Evolutionary conservation across 2,329 filamentous ascomycete genomes (phyloP), one percentile per base, ranked within the genome.

Genomic region (Teratosphaeria epicoccoides): DNA sequence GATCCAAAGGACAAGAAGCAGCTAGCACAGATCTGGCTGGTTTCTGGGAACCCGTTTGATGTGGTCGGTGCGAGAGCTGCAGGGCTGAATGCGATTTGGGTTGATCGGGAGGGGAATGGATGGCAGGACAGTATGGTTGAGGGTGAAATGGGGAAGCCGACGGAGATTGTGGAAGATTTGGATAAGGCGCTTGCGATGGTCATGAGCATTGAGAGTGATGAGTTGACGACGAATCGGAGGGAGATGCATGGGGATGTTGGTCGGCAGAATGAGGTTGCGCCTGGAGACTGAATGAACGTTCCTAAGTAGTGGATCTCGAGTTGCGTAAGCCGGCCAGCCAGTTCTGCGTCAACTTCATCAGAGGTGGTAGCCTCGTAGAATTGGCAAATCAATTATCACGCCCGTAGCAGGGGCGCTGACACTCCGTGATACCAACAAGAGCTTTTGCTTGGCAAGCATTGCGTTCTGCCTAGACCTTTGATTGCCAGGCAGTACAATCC

Each of bases 21-120:
- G 17, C 70, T 74, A 56, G 68, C 64, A 1, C 70, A 76, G 24
- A 73, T 88, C 12, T 88, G 84, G 83, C 67, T 89, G 6, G 75
- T 90, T 5, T 85, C 78, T 57, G 79, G 80, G 1, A 89, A 89
- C 63, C 81, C 85, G 2, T 89, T 89, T 63, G 85, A 89, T 63
- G 71, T 85, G 14, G 76, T 82, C 0, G 85, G 86, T 0, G 82
- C 84, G 0, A 74, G 73, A 54, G 73, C 73, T 1, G 73, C 76
- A 4, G 84, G 84, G 0, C 70, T 88, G 69, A 75, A 77, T 59
- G 77, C 81, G 23, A 80, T 76, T 11, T 88, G 83, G 81, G 77
- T 89, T 5, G 83, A 88, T 68, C 71, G 85, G 24, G 66, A 63
- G 12, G 77, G 78, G 0, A 72, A 67, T 7, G 83, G 83, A 2